Percentiles rank a stretch among this genome's conserved stretches.
Evolutionary conservation across 78 protist genomes (phyloP).

Genomic region (slime mould (Dictyostelium discoideum)): DNA sequence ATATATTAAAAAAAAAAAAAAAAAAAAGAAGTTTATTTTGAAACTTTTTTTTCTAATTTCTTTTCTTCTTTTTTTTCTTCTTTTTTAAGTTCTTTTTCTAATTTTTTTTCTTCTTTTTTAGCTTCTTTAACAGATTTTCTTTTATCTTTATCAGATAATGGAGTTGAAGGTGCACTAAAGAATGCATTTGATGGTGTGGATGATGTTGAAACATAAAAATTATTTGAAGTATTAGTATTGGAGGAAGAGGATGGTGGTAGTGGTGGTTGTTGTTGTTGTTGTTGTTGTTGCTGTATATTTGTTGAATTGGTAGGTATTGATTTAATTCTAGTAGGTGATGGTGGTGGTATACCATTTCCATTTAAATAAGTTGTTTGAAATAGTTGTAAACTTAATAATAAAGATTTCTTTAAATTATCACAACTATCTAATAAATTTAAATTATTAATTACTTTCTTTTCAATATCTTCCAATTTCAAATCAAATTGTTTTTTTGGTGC

Average conservation of each 20-base stretch:
- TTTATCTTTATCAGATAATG: constrained; percentile 53
- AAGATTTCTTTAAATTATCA: constrained; percentile 43
- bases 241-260: background rate
- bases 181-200: constrained; percentile 7
- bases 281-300: background rate
- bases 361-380: constrained; percentile 13
- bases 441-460: constrained; percentile 25
- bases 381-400: background rate
- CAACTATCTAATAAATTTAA: constrained; percentile 43
- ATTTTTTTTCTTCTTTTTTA: constrained; percentile 44
- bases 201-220: constrained; percentile 3
- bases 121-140: constrained; percentile 56
- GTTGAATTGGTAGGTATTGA: background rate
- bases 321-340: background rate
- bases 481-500: constrained; percentile 61
- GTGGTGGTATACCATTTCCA: constrained; percentile 22
- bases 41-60: background rate
- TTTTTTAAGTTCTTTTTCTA: constrained; percentile 40
- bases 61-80: constrained; percentile 20
- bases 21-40: background rate
- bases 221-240: background rate
- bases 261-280: background rate
- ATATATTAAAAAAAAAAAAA: no score
- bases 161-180: constrained; percentile 15
- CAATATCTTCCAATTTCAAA: constrained; percentile 42